Percentiles rank a stretch among this genome's conserved stretches.
These are phyloP conservation scores for Sedum album DNA, from an alignment of 164 flowering plant genomes.

Conservation along the genomic window DNA sequence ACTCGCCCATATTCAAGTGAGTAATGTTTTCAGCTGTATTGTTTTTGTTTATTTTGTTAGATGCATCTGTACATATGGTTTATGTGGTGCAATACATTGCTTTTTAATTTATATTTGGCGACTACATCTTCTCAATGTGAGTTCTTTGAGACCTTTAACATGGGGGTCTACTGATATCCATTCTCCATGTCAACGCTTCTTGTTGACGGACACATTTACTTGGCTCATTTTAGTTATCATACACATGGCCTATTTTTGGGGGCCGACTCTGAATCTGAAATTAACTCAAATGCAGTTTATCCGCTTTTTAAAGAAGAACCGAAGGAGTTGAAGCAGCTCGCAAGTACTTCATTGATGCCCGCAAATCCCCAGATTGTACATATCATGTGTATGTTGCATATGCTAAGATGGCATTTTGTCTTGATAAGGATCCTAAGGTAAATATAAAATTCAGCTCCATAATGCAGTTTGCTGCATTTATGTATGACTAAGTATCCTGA, in stretches of 20 bases:
- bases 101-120: neutral
- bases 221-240: neutral
- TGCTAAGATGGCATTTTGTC: constrained; percentile 95
- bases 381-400: constrained; percentile 94
- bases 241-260: neutral
- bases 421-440: constrained; percentile 95
- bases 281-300: constrained; percentile 45
- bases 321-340: constrained; percentile 97
- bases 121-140: neutral
- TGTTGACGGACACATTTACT: neutral
- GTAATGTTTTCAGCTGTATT: constrained; percentile 6
- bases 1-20: constrained; percentile 87
- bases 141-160: neutral
- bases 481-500: neutral
- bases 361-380: constrained; percentile 78
- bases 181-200: neutral
- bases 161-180: neutral
- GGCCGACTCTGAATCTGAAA: neutral
- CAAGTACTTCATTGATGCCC: constrained; percentile 86
- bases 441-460: neutral
- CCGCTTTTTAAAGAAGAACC: constrained; percentile 85
- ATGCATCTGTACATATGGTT: neutral
- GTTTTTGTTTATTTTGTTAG: neutral
- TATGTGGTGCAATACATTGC: neutral
- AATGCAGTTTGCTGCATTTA: neutral